These are phyloP conservation scores for Kazachstania kunashirensis DNA, from an alignment of 805 yeast species.

Conservation along the genomic window DNA sequence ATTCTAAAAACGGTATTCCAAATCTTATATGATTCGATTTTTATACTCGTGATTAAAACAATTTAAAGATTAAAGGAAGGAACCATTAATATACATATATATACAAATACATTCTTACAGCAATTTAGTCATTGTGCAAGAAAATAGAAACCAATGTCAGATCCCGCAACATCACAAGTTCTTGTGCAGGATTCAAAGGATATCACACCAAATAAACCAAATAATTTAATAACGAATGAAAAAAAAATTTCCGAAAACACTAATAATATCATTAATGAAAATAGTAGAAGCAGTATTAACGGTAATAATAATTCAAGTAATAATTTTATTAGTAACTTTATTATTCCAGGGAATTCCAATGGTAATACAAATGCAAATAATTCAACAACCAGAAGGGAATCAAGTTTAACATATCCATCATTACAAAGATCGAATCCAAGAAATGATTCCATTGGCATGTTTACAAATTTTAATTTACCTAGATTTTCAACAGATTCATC, in stretches of 20 bases:
- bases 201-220: not conserved
- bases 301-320: not conserved
- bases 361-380: not conserved
- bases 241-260: not conserved
- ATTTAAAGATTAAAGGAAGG: too few relatives aligned
- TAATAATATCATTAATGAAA: not conserved
- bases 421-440: constrained; percentile 4
- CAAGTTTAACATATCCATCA: not conserved
- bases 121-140: too few relatives aligned
- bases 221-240: not conserved
- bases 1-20: too few relatives aligned
- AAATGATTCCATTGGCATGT: constrained; percentile 18
- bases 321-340: not conserved
- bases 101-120: too few relatives aligned
- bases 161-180: not conserved
- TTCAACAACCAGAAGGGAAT: not conserved
- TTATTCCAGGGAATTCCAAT: not conserved
- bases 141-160: too few relatives aligned
- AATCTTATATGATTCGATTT: too few relatives aligned
- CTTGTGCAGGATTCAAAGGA: not conserved
- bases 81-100: too few relatives aligned
- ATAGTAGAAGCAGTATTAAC: not conserved
- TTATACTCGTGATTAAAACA: too few relatives aligned
- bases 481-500: constrained; percentile 23
- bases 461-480: constrained; percentile 17